phyloP scores from a whole-genome alignment of 345 rosid genomes.

The Eucalyptus cloeziana region DNA sequence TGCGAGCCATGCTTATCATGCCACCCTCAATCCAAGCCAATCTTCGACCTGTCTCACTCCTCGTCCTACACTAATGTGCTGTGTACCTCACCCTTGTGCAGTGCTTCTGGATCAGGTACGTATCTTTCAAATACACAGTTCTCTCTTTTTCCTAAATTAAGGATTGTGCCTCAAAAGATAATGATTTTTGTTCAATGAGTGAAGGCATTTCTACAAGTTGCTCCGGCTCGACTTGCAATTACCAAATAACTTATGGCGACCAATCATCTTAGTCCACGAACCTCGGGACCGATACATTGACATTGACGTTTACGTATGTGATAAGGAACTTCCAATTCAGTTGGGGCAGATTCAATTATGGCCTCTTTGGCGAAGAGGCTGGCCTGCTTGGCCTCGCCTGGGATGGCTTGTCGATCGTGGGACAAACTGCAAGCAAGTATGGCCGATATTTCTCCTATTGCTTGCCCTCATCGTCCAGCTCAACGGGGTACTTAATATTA shows the following conservation, averaged over 20 bases:
- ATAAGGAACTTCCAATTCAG: background rate
- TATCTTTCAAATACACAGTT: background rate
- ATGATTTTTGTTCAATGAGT: background rate
- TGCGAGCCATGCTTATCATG: background rate
- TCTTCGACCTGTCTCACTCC: background rate
- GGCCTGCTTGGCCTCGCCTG: background rate
- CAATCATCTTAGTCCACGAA: background rate
- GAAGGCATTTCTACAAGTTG: background rate
- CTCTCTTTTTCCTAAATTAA: background rate
- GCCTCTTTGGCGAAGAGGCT: background rate
- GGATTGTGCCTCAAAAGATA: background rate
- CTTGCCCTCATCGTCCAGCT: background rate
- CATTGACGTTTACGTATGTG: background rate
- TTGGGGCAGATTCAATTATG: background rate
- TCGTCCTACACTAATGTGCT: background rate
- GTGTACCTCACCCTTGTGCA: background rate
- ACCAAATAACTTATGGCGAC: background rate
- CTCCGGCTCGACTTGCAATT: background rate
- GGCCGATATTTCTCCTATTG: background rate
- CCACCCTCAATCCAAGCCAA: background rate
- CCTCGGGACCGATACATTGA: background rate
- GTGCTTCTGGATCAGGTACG: background rate
- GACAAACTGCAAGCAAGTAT: background rate
- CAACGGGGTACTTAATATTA: background rate
- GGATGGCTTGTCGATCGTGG: background rate